Conservation (phyloP, 768 basidiomycete genomes). For the Gymnopilus dilepis region DNA sequence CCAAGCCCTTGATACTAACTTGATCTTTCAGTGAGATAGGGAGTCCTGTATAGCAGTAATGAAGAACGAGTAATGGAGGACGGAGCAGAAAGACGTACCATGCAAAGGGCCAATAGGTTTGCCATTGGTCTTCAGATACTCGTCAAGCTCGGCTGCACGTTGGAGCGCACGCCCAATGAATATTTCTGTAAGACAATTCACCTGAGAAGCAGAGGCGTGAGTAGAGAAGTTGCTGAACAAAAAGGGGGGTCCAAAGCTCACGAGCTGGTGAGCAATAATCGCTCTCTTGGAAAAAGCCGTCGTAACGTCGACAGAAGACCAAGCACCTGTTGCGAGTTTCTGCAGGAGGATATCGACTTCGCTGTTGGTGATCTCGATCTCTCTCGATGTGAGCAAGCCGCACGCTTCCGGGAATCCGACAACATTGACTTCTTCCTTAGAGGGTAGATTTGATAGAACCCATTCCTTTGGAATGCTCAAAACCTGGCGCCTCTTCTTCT, state of each 20-base stretch:
- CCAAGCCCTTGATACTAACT: constrained; percentile 67
- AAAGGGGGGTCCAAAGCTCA: constrained; percentile 36
- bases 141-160: constrained; percentile 71
- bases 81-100: constrained; percentile 38
- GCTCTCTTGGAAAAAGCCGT: constrained; percentile 81
- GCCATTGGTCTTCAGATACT: constrained; percentile 61
- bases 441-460: constrained; percentile 53
- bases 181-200: constrained; percentile 83
- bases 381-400: constrained; percentile 58
- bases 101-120: constrained; percentile 73
- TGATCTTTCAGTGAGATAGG: constrained; percentile 82
- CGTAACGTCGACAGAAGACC: constrained; percentile 72
- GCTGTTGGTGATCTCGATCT: constrained; percentile 54
- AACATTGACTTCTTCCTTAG: constrained; percentile 55
- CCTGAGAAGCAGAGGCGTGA: constrained; percentile 41
- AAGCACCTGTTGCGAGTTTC: constrained; percentile 57
- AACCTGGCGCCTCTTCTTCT: constrained; percentile 58
- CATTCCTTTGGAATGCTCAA: constrained; percentile 69
- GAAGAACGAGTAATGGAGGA: not conserved
- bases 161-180: constrained; percentile 73
- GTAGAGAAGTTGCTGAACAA: not conserved
- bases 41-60: constrained; percentile 38
- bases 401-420: constrained; percentile 55
- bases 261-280: constrained; percentile 79
- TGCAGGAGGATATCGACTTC: constrained; percentile 50